Conservation (phyloP, 805 yeast genomes). For the Teunomyces kruisii region DNA sequence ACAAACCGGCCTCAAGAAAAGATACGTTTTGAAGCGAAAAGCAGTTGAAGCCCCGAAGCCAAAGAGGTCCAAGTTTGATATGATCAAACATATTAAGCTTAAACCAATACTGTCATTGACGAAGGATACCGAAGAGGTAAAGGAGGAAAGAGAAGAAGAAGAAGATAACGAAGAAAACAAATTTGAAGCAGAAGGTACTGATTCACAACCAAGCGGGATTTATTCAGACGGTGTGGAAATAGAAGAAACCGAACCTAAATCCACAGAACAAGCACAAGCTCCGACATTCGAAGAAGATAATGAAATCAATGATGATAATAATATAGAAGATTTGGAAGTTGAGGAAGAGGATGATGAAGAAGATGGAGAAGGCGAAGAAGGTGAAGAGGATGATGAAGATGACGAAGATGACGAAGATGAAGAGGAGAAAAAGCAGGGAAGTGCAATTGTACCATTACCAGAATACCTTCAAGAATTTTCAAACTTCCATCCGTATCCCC, state of each 20-base stretch:
- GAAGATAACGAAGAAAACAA: not conserved
- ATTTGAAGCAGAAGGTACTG: too few species aligned
- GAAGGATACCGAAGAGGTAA: not conserved
- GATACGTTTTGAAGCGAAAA: constrained; percentile 3
- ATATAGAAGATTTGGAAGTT: not conserved
- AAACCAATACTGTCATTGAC: not conserved
- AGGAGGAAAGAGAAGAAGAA: not conserved
- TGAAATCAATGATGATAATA: too few species aligned
- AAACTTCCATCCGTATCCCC: constrained; percentile 10
- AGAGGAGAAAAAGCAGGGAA: not conserved
- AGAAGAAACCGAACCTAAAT: too few species aligned
- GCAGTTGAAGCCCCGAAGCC: not conserved
- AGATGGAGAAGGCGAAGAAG: not conserved
- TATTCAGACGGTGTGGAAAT: too few species aligned
- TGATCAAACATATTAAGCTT: constrained; percentile 4
- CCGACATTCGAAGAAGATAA: too few species aligned
- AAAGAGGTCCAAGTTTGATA: not conserved
- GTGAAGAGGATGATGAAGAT: not conserved
- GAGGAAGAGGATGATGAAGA: not conserved
- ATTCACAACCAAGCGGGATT: too few species aligned
- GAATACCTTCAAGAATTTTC: not conserved
- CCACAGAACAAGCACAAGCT: too few species aligned
- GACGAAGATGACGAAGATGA: not conserved
- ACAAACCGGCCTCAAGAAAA: not conserved
- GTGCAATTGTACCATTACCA: not conserved